phyloP scores from a whole-genome alignment of 345 rosid species.

The Populus nigra region DNA sequence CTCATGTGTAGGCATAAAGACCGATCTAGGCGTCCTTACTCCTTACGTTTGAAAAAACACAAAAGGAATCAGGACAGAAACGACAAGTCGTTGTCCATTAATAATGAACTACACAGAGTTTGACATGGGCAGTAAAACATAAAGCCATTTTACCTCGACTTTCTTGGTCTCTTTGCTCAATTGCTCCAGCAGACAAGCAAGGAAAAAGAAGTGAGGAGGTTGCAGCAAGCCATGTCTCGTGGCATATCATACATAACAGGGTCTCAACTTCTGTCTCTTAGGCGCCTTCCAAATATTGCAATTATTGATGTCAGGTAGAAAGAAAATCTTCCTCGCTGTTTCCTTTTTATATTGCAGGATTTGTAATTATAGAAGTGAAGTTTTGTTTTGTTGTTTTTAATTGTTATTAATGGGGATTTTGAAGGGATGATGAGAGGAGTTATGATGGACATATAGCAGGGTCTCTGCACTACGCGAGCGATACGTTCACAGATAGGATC shows the following conservation, averaged over 20 bases:
- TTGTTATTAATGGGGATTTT: neutral
- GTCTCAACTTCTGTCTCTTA: constrained; percentile 69
- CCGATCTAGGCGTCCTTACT: too few species aligned
- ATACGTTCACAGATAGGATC: constrained; percentile 63
- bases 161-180: neutral
- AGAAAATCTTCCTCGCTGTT: neutral
- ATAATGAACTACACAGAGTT: too few species aligned
- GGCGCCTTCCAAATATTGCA: constrained; percentile 67
- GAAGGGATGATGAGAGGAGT: constrained; percentile 88
- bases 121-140: too few species aligned
- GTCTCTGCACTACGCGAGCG: constrained; percentile 79
- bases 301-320: constrained; percentile 79
- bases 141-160: too few species aligned
- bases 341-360: neutral
- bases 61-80: too few species aligned
- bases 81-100: too few species aligned
- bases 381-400: neutral
- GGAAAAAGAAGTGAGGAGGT: neutral
- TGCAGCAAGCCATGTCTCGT: constrained; percentile 49
- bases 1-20: too few species aligned
- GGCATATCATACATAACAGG: constrained; percentile 74
- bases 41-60: too few species aligned
- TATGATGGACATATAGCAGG: constrained; percentile 95
- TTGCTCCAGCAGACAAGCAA: neutral
- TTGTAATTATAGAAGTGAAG: neutral